A percentile compares a stretch with the other conserved stretches of the same genome.
phyloP scores from a whole-genome alignment of 352 stramenopile genomes.

The Peronosclerospora sorghi region DNA sequence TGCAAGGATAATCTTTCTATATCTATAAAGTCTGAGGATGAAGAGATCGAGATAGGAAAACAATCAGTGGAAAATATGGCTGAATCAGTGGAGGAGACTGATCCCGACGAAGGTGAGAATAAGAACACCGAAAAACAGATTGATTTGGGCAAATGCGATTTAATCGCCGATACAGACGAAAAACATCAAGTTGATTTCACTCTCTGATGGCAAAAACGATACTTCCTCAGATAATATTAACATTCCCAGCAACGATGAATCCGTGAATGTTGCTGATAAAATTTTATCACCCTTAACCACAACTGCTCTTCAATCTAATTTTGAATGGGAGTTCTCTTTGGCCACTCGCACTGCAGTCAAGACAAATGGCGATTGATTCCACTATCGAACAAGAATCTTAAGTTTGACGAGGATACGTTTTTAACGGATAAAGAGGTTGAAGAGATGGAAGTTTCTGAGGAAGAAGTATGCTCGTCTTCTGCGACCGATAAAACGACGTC shows the following conservation, averaged over 20 bases:
- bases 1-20: neutral
- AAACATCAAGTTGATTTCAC: neutral
- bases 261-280: constrained; percentile 10
- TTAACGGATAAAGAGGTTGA: constrained; percentile 45
- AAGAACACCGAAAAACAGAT: no score
- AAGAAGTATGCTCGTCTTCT: constrained; percentile 42
- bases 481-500: constrained; percentile 15
- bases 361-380: constrained; percentile 49
- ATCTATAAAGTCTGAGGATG: neutral
- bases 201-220: constrained; percentile 3
- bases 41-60: constrained; percentile 1
- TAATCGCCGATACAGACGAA: neutral
- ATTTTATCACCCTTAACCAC: constrained; percentile 4
- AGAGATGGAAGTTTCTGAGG: constrained; percentile 53
- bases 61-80: constrained; percentile 1
- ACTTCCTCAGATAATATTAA: neutral
- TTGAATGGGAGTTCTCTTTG: constrained; percentile 42
- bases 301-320: constrained; percentile 10
- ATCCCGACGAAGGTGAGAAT: no score
- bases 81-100: neutral
- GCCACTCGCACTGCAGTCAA: constrained; percentile 14
- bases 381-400: constrained; percentile 33
- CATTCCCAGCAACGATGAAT: constrained; percentile 4
- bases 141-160: no score
- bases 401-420: constrained; percentile 47